Percentiles rank a stretch among this genome's conserved stretches.
Conservation (phyloP, 2,329 filamentous ascomycete species). For the Penicillium oxalicum region DNA sequence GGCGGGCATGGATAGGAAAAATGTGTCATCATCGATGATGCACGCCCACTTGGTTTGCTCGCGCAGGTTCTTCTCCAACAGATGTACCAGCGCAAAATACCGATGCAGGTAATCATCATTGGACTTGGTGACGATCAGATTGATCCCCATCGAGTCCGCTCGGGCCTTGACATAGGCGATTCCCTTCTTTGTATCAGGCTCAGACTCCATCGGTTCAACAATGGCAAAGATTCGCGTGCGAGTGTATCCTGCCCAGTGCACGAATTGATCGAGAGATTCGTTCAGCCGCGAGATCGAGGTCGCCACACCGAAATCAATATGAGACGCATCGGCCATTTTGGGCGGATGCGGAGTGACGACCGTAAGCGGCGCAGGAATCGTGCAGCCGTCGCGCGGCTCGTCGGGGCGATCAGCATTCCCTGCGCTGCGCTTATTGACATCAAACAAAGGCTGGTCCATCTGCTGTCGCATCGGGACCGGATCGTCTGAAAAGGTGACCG, state of each 20-base stretch:
- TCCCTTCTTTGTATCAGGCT: slow-evolving; percentile 11
- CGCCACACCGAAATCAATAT: slow-evolving; percentile 55
- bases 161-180: slow-evolving; percentile 28
- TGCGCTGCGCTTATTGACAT: slow-evolving; percentile 5
- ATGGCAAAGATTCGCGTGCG: slow-evolving; percentile 50
- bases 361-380: slow-evolving; percentile 42
- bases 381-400: slow-evolving; percentile 27
- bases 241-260: slow-evolving; percentile 52
- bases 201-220: slow-evolving; percentile 38
- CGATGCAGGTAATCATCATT: slow-evolving; percentile 42
- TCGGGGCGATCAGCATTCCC: slow-evolving; percentile 3
- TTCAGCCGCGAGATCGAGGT: slow-evolving; percentile 48
- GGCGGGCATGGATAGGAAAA: slow-evolving; percentile 52
- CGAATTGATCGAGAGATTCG: slow-evolving; percentile 47
- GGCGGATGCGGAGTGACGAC: slow-evolving; percentile 45
- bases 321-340: slow-evolving; percentile 39
- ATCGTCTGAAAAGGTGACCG: slow-evolving; percentile 18
- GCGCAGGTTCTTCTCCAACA: slow-evolving; percentile 43
- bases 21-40: slow-evolving; percentile 59
- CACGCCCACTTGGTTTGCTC: slow-evolving; percentile 50
- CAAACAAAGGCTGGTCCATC: slow-evolving; percentile 24
- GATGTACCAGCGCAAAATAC: slow-evolving; percentile 52
- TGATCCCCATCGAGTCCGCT: slow-evolving; percentile 35
- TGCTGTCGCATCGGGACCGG: slow-evolving; percentile 23
- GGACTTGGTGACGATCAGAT: slow-evolving; percentile 35